Conservation (phyloP, 2,329 filamentous ascomycete species). For the Pestalotiopsis sp. region DNA sequence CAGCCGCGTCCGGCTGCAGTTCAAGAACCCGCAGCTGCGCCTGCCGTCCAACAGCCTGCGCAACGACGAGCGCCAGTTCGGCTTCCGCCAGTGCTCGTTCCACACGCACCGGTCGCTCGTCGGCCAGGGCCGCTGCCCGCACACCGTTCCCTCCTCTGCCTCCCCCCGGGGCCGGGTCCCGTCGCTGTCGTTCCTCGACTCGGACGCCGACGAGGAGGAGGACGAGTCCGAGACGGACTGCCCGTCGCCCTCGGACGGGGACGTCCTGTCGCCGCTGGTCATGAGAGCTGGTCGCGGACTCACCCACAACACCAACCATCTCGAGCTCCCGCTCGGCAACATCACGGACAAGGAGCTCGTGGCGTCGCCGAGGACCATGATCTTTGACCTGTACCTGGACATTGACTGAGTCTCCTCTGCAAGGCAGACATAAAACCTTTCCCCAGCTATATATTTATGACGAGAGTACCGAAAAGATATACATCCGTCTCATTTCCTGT, state of each 20-base stretch:
- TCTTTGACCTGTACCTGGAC: slow-evolving; percentile 18
- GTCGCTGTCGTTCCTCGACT: slow-evolving; percentile 1
- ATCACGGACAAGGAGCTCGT: neutral
- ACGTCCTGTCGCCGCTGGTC: neutral
- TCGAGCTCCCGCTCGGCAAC: neutral
- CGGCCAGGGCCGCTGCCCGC: slow-evolving; percentile 57
- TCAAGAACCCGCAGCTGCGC: slow-evolving; percentile 65
- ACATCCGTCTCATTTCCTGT: too few species aligned
- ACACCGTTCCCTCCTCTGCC: slow-evolving; percentile 26
- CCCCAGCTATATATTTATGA: neutral
- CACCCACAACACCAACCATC: neutral
- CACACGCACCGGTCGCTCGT: slow-evolving; percentile 59
- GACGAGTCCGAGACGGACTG: slow-evolving; percentile 7
- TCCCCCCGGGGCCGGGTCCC: neutral
- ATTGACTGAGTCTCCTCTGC: neutral
- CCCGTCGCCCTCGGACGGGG: neutral
- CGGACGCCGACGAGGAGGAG: slow-evolving; percentile 2
- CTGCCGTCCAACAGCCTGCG: slow-evolving; percentile 58
- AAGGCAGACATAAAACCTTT: neutral
- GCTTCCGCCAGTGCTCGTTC: slow-evolving; percentile 65
- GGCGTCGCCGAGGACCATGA: slow-evolving; percentile 14
- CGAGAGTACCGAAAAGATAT: neutral
- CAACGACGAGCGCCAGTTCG: slow-evolving; percentile 60
- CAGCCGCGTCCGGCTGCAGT: slow-evolving; percentile 52
- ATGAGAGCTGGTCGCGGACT: neutral